Percentiles rank a stretch among this genome's conserved stretches.
Conservation (phyloP, 2,329 filamentous ascomycete species). For the Cytospora paraplurivora region DNA sequence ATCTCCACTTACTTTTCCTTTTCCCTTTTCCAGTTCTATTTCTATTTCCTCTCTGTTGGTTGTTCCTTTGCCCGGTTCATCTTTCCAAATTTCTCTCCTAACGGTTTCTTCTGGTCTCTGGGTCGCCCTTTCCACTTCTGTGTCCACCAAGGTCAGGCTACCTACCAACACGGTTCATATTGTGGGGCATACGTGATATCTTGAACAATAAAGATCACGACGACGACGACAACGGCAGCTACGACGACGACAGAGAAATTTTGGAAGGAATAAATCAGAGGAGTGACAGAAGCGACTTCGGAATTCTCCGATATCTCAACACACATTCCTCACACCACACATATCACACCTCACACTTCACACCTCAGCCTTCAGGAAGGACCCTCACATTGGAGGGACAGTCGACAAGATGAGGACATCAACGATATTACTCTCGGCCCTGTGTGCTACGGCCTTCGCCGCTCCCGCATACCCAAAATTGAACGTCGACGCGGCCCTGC, state of each 20-base stretch:
- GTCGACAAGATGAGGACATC: constrained; percentile 52
- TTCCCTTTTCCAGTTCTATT: constrained; percentile 18
- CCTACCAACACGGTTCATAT: not conserved
- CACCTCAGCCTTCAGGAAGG: not conserved
- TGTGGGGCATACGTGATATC: not conserved
- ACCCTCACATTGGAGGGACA: not conserved
- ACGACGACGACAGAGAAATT: not conserved
- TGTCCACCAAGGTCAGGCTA: constrained; percentile 5
- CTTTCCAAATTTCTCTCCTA: constrained; percentile 23
- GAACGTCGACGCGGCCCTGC: constrained; percentile 43
- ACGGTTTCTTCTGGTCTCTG: constrained; percentile 22
- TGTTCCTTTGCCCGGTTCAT: constrained; percentile 19
- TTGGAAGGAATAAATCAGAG: constrained; percentile 13
- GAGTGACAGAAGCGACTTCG: not conserved
- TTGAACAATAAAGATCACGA: not conserved
- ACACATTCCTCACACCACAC: not conserved
- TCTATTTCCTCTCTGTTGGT: constrained; percentile 23
- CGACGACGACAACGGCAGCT: not conserved
- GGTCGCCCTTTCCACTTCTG: constrained; percentile 10
- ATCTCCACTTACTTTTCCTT: constrained; percentile 8
- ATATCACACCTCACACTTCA: constrained; percentile 10
- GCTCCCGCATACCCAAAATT: constrained; percentile 51
- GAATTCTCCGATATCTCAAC: constrained; percentile 14
- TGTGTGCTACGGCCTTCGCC: constrained; percentile 46
- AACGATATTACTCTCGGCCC: constrained; percentile 48